Evolutionary conservation across 116 monocot genomes (phyloP).

Genomic region (Phalaenopsis hybrid): DNA sequence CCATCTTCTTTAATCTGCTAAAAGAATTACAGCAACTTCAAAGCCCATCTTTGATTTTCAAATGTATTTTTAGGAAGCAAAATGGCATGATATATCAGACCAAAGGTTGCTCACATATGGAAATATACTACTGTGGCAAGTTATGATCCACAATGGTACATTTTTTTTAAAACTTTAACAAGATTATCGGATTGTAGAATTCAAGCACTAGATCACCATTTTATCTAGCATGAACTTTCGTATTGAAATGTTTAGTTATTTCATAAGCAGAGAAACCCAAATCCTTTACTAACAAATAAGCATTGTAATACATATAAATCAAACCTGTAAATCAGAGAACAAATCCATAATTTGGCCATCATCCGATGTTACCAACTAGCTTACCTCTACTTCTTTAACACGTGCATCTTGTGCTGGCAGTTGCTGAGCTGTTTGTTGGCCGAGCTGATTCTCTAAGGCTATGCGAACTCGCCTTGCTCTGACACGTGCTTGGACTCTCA

Average conservation of each 20-base stretch:
- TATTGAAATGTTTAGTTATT: background rate
- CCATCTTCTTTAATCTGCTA: background rate
- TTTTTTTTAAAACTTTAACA: background rate
- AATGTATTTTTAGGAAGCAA: background rate
- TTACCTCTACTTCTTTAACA: constrained; percentile 64
- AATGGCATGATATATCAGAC: background rate
- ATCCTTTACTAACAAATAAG: background rate
- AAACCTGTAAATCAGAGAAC: background rate
- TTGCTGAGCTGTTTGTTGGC: constrained; percentile 35
- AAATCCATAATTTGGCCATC: background rate
- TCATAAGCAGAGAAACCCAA: background rate
- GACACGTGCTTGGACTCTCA: constrained; percentile 75
- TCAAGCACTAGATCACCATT: background rate
- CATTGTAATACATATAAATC: background rate
- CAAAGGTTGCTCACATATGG: background rate
- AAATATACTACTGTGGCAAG: background rate
- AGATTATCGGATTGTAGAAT: background rate
- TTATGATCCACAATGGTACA: background rate
- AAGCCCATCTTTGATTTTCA: background rate
- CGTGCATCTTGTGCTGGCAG: constrained; percentile 29
- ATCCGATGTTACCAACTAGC: background rate
- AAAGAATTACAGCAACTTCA: background rate
- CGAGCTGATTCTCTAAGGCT: constrained; percentile 52
- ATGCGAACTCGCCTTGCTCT: constrained; percentile 70
- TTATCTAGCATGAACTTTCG: background rate